Base-by-base conservation (phyloP, 2,329 filamentous ascomycete genomes). In the Eutypa lata region DNA sequence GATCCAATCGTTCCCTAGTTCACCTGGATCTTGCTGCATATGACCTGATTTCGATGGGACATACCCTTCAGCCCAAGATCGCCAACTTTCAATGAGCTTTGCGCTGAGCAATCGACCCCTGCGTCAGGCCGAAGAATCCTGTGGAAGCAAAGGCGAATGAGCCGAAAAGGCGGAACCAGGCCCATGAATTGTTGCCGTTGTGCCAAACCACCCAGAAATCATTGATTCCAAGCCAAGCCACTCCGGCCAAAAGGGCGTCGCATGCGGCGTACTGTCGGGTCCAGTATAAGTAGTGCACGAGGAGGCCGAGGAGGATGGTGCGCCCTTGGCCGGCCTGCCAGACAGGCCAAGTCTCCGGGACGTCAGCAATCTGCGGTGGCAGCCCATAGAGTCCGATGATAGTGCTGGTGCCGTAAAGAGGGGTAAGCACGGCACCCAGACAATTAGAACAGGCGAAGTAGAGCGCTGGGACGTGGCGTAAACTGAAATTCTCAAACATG, bases 311-410 rank as follows among this genome's bases (percentile, higher is more conserved):
- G 18, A 55, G 47, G 24, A 55, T 48, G 2, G 43, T 50, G 28
- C 53, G 53, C 2, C 53, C 63, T 16, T 61, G 54, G 44, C 61
- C 63, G n/a, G 63, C 61, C 48, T 62, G 57, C 65, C 65, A 68
- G 11, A 61, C 58, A 7, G 57, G 60, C 46, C 66, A 66, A 11
- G 60, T 57, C 50, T 65, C 51, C 21, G 53, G 53, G 3, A 53
- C 22, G 2, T 43, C 26, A 22, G 51, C 48, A 11, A 55, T 51
- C 24, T 28, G 37, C 2, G 50, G 21, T 22, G 53, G 51, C 19
- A 53, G 21, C 22, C 50, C 53, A 22, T 55, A 55, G 6, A 55
- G 50, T 24, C 35, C 35, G 35, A 55, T 55, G 16, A 45, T 33
- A 26, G 33, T 43, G 53, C 42, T 44, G 38, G 16, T 48, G 14